A percentile compares a stretch with the other conserved stretches of the same genome.
phyloP scores from a whole-genome alignment of 345 rosid genomes.

The Cochlearia excelsa region DNA sequence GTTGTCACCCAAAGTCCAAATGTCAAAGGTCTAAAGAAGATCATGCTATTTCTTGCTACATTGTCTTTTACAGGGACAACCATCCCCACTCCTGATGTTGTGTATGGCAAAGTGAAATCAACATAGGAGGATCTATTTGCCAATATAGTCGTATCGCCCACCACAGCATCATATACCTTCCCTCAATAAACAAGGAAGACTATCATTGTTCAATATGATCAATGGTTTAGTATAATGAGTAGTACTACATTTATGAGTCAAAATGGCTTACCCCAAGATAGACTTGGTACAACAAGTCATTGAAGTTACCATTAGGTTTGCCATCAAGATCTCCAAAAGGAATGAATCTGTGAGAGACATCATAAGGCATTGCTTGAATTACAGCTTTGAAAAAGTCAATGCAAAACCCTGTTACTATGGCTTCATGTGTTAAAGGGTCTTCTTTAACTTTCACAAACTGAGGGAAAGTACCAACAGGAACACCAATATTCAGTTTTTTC shows the following conservation, averaged over 20 bases:
- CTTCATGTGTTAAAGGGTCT: conserved; percentile 22
- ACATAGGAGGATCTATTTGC: conserved; percentile 52
- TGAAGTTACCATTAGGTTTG: conserved; percentile 30
- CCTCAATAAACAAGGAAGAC: neutral
- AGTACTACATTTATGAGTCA: too few species aligned
- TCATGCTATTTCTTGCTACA: conserved; percentile 42
- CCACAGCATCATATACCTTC: conserved; percentile 52
- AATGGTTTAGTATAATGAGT: too few species aligned
- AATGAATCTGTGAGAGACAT: conserved; percentile 37
- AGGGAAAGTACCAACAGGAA: conserved; percentile 38
- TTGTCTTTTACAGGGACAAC: conserved; percentile 39
- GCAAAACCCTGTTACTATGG: conserved; percentile 36
- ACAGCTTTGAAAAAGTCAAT: conserved; percentile 50
- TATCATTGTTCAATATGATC: neutral
- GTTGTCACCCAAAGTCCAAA: conserved; percentile 49
- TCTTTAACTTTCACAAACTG: conserved; percentile 39
- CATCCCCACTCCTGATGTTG: conserved; percentile 59
- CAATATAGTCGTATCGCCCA: conserved; percentile 60
- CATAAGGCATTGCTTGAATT: conserved; percentile 42
- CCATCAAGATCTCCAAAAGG: conserved; percentile 36
- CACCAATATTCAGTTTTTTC: conserved; percentile 43
- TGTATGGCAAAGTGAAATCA: conserved; percentile 63
- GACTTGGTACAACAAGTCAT: conserved; percentile 48
- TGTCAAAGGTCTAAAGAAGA: conserved; percentile 56
- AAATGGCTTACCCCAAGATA: conserved; percentile 38